Percentiles rank a stretch among this genome's conserved stretches.
phyloP scores from a whole-genome alignment of 352 stramenopile genomes.

The Pythium sp. region DNA sequence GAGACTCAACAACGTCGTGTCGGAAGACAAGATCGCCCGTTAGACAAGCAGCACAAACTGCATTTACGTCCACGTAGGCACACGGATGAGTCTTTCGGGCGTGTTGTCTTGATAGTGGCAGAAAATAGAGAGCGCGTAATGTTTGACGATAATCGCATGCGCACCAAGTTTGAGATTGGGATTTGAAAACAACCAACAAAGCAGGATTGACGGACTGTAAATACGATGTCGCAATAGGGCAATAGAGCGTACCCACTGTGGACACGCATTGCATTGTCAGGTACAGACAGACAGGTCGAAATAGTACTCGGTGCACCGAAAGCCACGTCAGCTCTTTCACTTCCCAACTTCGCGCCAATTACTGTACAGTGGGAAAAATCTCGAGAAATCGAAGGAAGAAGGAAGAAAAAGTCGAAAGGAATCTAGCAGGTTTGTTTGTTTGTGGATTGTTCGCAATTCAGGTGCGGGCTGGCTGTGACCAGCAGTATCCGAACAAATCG shows the following conservation, averaged over 20 bases:
- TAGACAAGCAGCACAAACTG: not conserved
- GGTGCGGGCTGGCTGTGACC: not conserved
- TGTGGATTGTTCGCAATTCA: no score
- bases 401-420: not conserved
- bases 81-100: not conserved
- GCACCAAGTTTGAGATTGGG: not conserved
- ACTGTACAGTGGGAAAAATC: not conserved
- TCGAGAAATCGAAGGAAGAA: not conserved
- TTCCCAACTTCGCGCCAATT: not conserved
- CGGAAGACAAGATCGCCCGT: not conserved
- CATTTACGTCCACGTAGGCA: not conserved
- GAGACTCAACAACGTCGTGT: not conserved
- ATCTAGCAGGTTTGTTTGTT: not conserved
- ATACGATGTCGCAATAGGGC: not conserved
- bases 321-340: not conserved
- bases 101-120: not conserved
- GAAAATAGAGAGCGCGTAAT: not conserved
- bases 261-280: not conserved
- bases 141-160: not conserved
- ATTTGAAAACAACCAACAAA: not conserved
- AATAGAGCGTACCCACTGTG: not conserved
- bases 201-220: not conserved
- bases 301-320: conserved; percentile 5
- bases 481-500: not conserved
- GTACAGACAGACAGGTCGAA: not conserved